These are phyloP conservation scores for Aphanocladium album DNA, from an alignment of 2,329 filamentous ascomycete genomes.

Conservation along the genomic window DNA sequence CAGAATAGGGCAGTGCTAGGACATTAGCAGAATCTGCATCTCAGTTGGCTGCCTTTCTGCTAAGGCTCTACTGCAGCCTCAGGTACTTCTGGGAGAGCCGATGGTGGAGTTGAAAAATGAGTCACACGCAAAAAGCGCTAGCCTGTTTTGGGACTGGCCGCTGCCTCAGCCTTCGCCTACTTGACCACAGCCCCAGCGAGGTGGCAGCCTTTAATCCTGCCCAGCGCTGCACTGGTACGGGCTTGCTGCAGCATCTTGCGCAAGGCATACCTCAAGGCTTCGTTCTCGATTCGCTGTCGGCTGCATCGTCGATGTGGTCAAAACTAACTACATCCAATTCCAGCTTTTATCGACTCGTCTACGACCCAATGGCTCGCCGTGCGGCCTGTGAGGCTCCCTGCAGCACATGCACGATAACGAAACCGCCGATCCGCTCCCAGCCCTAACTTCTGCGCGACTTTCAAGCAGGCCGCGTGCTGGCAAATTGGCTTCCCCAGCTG, in stretches of 20 bases:
- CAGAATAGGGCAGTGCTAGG: neutral
- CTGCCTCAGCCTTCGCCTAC: conserved; percentile 2
- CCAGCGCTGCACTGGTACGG: neutral
- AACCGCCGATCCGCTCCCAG: conserved; percentile 8
- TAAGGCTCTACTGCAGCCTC: neutral
- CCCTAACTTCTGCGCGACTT: conserved; percentile 9
- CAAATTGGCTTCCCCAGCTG: neutral
- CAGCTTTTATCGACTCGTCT: conserved; percentile 1
- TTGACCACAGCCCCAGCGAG: neutral
- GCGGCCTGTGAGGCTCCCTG: neutral
- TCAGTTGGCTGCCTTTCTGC: neutral
- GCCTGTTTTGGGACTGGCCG: conserved; percentile 6
- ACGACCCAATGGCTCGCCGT: neutral
- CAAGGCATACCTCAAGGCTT: neutral
- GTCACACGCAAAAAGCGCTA: conserved; percentile 9
- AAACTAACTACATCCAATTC: neutral
- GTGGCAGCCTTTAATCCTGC: neutral
- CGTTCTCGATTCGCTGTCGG: neutral
- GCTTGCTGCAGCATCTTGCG: neutral
- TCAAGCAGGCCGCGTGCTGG: neutral
- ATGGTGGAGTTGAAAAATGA: conserved; percentile 10
- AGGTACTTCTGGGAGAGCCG: neutral
- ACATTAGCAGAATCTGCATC: neutral
- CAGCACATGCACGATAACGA: neutral
- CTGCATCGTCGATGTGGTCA: neutral